Evolutionary conservation across 2,329 filamentous ascomycete species (phyloP), one percentile per base, ranked within the genome.

Genomic region (Cladosporium austrohemisphaericum): DNA sequence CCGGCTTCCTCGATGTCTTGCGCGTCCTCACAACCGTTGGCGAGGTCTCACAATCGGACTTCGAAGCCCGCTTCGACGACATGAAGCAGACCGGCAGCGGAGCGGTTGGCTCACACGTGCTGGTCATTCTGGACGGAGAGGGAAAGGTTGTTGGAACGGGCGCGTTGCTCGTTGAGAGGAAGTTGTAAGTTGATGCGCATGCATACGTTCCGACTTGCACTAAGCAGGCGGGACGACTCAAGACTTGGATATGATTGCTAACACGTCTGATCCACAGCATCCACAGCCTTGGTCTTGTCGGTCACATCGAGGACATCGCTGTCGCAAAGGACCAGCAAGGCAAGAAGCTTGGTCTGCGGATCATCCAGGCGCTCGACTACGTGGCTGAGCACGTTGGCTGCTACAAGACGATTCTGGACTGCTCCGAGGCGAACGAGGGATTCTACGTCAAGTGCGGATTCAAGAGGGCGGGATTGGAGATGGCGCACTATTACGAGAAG

Each of bases 381-480:
- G 84, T 97, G 52, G 90, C 91, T 49, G 83, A 88, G 66, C 81
- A 89, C 66, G 84, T 93, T 51, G 93, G 92, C 49, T 97, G 92
- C 72, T 97, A 97, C 73, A 97, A 89, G 85, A 90, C 84, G 57
- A 97, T 98, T 60, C 80, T 97, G 57, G 92, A 97, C 71, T 98
- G 93, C 76, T 94, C 87, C 58, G 92, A 96, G 71, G 82, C 86
- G 60, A 98, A 97, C 68, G 90, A 95, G 70, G 92, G 91, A 18
- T 97, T 98, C 76, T 98, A 98, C 69, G 79, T 95, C 69, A 97
- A 97, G 78, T 97, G 93, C 71, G 92, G 92, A 51, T 97, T 95
- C 71, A 86, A 89, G 71, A 78, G 89, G 54, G 92, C 90, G 22
- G 93, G 93, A 13, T 73, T 96, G 50, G 88, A 98, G 72, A 97